Evolutionary conservation across 495 filamentous ascomycete genomes (phyloP), one percentile per base, ranked within the genome.

Genomic region (Cercophora sp.): DNA sequence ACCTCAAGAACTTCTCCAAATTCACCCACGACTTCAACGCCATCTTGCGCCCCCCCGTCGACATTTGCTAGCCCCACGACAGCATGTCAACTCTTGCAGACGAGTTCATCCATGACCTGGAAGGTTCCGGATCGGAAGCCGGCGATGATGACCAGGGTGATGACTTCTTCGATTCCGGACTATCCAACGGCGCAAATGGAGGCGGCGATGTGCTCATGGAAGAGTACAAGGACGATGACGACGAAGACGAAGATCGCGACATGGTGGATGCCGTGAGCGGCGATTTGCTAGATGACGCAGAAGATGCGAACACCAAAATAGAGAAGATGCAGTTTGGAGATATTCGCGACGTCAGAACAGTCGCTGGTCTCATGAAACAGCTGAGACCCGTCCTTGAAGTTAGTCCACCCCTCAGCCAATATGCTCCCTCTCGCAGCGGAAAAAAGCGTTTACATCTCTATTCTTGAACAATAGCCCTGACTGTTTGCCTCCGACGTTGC

Each of bases 81-180:
- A 73, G 42, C 11, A 91, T 91, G 87, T 82, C 88, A 64, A 89
- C 86, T 23, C 73, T 91, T 48, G 87, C 84, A 39, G 87, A 91
- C 54, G 88, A 93, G 61, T 75, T 93, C 18, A 79, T 94, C 40
- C 87, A 91, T 56, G 94, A 97, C 68, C 96, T 97, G 57, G 92
- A 90, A 55, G 88, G 84, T 54, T 83, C 82, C 1, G 79, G 82
- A 29, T 82, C 80, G 42, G 80, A 84, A 50, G 74, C 70, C 31
- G 81, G 81, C 41, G 79, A 75, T 3, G 74, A 79, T 5, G 70
- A 78, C 32, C 70, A 77, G 48, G 74, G 77, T 23, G 70, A 70
- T 27, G 69, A 67, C 26, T 63, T 79, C 42, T 65, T 63, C 34
- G 67, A 61, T 24, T 65, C 67, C 22, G 58, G 45, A 8, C 35